phyloP scores from a whole-genome alignment of 257 asterid species.

The Fraxinus anomala region DNA sequence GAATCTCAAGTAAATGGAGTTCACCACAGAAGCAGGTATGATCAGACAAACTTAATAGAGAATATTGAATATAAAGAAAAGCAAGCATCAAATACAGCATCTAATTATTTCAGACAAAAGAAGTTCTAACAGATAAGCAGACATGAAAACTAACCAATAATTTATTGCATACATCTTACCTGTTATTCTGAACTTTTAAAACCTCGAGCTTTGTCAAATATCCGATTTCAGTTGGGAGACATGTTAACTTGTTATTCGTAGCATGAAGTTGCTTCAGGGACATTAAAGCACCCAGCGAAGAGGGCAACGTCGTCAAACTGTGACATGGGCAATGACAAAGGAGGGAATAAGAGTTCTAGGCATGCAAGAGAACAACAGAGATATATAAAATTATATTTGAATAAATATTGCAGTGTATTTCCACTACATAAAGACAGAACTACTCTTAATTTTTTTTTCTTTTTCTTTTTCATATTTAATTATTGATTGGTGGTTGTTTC shows the following conservation, averaged over 20 bases:
- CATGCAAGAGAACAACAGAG: constrained; percentile 12
- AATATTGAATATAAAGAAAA: neutral
- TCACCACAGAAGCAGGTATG: constrained; percentile 2
- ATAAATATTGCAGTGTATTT: neutral
- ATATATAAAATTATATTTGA: neutral
- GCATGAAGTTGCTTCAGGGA: constrained; percentile 68
- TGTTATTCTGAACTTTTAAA: constrained; percentile 74
- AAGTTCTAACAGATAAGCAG: constrained; percentile 1
- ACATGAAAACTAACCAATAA: neutral
- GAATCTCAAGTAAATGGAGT: constrained; percentile 1
- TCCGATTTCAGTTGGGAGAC: constrained; percentile 77
- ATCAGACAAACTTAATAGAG: neutral
- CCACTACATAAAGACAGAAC: neutral
- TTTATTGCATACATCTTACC: constrained; percentile 44
- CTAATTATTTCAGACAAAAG: constrained; percentile 24
- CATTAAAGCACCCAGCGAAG: constrained; percentile 67
- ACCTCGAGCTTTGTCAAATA: constrained; percentile 63
- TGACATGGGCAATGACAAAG: constrained; percentile 21
- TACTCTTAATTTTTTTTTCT: no score
- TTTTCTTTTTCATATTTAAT: neutral
- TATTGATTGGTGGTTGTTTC: neutral
- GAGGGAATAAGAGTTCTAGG: constrained; percentile 15
- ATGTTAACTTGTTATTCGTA: constrained; percentile 58
- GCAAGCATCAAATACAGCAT: constrained; percentile 15
- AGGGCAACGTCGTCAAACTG: constrained; percentile 72